Conservation (phyloP, 768 basidiomycete genomes). For the Calocybe indica region DNA sequence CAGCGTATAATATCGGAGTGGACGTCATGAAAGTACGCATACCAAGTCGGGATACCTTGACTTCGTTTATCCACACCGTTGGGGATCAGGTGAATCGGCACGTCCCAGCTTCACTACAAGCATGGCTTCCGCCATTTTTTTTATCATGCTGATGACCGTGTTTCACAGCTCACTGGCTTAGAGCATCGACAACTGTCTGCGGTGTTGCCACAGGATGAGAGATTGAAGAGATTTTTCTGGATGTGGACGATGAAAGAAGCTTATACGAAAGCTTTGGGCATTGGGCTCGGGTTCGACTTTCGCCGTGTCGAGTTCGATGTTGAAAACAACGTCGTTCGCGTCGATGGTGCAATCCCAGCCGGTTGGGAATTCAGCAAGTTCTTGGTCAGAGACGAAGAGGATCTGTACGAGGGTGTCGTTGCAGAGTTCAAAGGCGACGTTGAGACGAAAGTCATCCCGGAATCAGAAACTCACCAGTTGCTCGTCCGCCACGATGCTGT, state of each 20-base stretch:
- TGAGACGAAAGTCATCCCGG: constrained; percentile 23
- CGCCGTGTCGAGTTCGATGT: constrained; percentile 68
- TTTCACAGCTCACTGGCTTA: constrained; percentile 30
- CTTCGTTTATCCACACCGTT: constrained; percentile 57
- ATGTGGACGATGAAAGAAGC: constrained; percentile 92
- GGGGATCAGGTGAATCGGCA: constrained; percentile 49
- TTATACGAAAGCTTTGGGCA: constrained; percentile 82
- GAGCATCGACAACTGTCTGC: constrained; percentile 34
- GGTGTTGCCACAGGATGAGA: constrained; percentile 40
- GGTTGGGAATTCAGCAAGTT: constrained; percentile 73
- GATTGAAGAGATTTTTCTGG: constrained; percentile 64
- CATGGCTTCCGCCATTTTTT: background rate
- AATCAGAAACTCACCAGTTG: constrained; percentile 32
- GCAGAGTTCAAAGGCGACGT: constrained; percentile 52
- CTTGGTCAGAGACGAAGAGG: constrained; percentile 38
- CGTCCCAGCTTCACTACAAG: no score
- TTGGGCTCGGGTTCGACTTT: constrained; percentile 82
- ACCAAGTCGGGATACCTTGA: constrained; percentile 51
- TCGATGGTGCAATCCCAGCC: constrained; percentile 49
- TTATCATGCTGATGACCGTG: background rate
- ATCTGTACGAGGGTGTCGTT: constrained; percentile 60
- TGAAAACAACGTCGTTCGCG: constrained; percentile 38
- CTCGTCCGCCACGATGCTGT: constrained; percentile 32
- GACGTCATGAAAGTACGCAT: constrained; percentile 78
- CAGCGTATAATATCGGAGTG: constrained; percentile 62